Conservation (phyloP, 768 basidiomycete genomes). For the Suillus tomentosus region DNA sequence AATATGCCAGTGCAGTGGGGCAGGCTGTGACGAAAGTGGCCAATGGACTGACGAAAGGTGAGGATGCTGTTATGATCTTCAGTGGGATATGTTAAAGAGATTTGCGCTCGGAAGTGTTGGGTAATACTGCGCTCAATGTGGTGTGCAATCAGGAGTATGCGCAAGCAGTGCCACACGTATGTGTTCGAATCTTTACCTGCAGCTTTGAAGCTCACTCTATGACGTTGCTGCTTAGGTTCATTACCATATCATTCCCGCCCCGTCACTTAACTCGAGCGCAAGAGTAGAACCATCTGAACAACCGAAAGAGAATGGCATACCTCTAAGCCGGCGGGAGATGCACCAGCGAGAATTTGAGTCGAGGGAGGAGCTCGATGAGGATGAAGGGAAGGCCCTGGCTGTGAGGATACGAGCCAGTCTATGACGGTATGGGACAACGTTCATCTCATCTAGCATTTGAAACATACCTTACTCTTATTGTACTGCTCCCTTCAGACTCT, state of each 20-base stretch:
- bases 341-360: conserved; percentile 60
- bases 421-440: conserved; percentile 21
- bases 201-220: conserved; percentile 2
- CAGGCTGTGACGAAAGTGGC: conserved; percentile 62
- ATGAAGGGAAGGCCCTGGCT: conserved; percentile 50
- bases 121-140: conserved; percentile 70
- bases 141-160: conserved; percentile 85
- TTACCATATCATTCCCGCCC: conserved; percentile 77
- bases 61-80: conserved; percentile 14
- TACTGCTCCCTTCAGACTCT: not conserved
- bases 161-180: conserved; percentile 76
- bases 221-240: conserved; percentile 53
- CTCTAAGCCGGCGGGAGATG: conserved; percentile 53
- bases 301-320: conserved; percentile 16
- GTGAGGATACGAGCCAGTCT: conserved; percentile 46
- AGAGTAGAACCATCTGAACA: conserved; percentile 2
- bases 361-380: conserved; percentile 60
- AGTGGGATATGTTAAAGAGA: not conserved
- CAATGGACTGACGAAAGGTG: conserved; percentile 63
- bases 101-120: conserved; percentile 27
- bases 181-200: conserved; percentile 19
- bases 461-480: not conserved
- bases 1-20: conserved; percentile 60
- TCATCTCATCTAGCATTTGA: not conserved
- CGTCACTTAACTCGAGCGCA: conserved; percentile 37